phyloP scores from a whole-genome alignment of 106 monocot species.

The Dendrobium catenatum region DNA sequence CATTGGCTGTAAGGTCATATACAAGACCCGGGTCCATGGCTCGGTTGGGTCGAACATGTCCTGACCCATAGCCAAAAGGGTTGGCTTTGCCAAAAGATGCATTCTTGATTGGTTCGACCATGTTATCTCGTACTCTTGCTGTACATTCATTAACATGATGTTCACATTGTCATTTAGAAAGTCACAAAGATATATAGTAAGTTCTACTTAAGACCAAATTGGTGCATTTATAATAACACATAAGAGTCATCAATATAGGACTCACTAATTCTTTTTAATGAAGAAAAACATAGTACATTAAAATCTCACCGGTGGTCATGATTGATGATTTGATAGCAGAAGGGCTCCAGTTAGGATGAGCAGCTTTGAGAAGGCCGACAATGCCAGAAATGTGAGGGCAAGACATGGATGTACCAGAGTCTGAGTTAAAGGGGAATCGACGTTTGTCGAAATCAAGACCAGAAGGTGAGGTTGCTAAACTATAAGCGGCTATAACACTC shows the following conservation, averaged over 20 bases:
- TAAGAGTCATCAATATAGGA: background rate
- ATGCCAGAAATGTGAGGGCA: slow-evolving; percentile 77
- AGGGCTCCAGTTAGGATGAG: slow-evolving; percentile 66
- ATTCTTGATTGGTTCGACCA: slow-evolving; percentile 17
- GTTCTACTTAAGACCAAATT: background rate
- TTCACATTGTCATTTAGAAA: background rate
- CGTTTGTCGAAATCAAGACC: slow-evolving; percentile 23
- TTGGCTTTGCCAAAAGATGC: slow-evolving; percentile 25
- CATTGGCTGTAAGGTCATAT: slow-evolving; percentile 34
- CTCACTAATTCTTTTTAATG: background rate
- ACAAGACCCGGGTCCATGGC: slow-evolving; percentile 64
- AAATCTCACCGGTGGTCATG: slow-evolving; percentile 57
- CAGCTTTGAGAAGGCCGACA: slow-evolving; percentile 51
- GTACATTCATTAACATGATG: slow-evolving; percentile 4
- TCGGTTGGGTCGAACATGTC: slow-evolving; percentile 45
- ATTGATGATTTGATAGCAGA: slow-evolving; percentile 72
- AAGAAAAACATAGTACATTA: background rate
- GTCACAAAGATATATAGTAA: background rate
- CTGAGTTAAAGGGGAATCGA: slow-evolving; percentile 35
- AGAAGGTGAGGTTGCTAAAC: background rate
- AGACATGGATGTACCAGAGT: slow-evolving; percentile 81
- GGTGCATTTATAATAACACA: background rate
- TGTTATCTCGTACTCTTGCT: slow-evolving; percentile 43
- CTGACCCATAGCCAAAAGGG: slow-evolving; percentile 48
- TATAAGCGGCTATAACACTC: slow-evolving; percentile 22